These are phyloP conservation scores for Fusarium setosum DNA, from an alignment of 2,329 filamentous ascomycete species.

Conservation along the genomic window DNA sequence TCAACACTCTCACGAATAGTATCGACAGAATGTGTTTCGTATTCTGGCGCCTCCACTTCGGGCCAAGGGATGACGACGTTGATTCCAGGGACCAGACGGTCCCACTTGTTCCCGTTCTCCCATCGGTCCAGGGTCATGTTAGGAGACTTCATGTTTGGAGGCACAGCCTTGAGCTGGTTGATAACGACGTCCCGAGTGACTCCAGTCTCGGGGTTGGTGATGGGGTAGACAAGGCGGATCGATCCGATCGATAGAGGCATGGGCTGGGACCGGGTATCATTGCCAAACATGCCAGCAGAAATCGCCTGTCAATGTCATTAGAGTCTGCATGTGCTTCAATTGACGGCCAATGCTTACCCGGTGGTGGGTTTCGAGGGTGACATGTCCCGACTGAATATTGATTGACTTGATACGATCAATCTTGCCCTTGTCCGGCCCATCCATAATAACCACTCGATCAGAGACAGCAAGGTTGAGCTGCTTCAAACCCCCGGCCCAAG, in stretches of 20 bases:
- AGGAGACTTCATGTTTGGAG: slow-evolving; percentile 58
- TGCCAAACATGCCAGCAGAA: slow-evolving; percentile 45
- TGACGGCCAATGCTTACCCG: slow-evolving; percentile 62
- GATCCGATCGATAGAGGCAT: slow-evolving; percentile 73
- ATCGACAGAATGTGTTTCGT: slow-evolving; percentile 71
- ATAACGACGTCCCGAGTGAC: slow-evolving; percentile 79
- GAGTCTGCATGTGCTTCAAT: background rate
- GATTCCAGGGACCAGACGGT: slow-evolving; percentile 75
- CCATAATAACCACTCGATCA: slow-evolving; percentile 85
- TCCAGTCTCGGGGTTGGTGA: slow-evolving; percentile 74
- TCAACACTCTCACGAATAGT: slow-evolving; percentile 83
- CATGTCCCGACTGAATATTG: slow-evolving; percentile 62
- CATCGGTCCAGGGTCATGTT: slow-evolving; percentile 56
- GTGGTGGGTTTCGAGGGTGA: slow-evolving; percentile 72
- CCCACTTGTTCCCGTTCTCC: slow-evolving; percentile 56
- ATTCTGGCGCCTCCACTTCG: slow-evolving; percentile 59
- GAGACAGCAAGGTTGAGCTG: slow-evolving; percentile 72
- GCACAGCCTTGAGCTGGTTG: slow-evolving; percentile 71
- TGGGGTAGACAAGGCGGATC: slow-evolving; percentile 84
- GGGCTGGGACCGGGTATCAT: slow-evolving; percentile 43
- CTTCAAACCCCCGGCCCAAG: slow-evolving; percentile 66
- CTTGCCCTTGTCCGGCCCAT: slow-evolving; percentile 83
- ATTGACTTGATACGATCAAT: slow-evolving; percentile 79
- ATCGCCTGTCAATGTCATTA: slow-evolving; percentile 41
- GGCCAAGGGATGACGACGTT: slow-evolving; percentile 85